phyloP scores from a whole-genome alignment of 306 rosid genomes.

The Lablab purpureus region DNA sequence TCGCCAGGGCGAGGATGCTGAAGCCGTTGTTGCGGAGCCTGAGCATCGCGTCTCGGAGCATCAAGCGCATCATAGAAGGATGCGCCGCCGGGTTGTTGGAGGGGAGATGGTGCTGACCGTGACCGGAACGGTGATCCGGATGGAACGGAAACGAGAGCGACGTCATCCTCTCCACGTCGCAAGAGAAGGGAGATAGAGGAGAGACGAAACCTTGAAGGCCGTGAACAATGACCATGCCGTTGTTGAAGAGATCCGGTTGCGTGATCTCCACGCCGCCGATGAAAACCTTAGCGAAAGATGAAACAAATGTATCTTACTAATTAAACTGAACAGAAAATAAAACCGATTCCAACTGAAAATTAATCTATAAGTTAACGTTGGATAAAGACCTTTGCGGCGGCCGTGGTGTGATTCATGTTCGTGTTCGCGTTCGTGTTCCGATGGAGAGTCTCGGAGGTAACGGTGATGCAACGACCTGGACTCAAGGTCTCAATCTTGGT shows the following conservation, averaged over 20 bases:
- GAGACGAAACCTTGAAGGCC: slow-evolving; percentile 72
- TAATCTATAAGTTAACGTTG: slow-evolving; percentile 3
- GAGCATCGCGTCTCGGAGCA: slow-evolving; percentile 75
- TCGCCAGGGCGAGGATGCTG: slow-evolving; percentile 67
- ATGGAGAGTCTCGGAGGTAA: slow-evolving; percentile 57
- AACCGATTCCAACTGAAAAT: background rate
- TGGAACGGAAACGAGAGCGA: slow-evolving; percentile 66
- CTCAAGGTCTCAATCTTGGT: slow-evolving; percentile 74
- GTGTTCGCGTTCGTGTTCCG: slow-evolving; percentile 17
- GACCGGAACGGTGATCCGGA: slow-evolving; percentile 52
- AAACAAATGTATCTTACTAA: background rate
- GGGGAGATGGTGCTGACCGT: slow-evolving; percentile 36
- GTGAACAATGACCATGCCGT: slow-evolving; percentile 67
- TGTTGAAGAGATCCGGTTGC: slow-evolving; percentile 70
- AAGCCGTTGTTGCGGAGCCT: slow-evolving; percentile 76
- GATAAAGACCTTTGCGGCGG: slow-evolving; percentile 56
- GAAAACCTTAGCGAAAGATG: slow-evolving; percentile 52
- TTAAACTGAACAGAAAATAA: background rate
- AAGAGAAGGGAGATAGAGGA: slow-evolving; percentile 69
- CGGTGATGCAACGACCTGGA: slow-evolving; percentile 75
- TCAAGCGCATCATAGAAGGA: slow-evolving; percentile 65
- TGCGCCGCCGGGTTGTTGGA: slow-evolving; percentile 35
- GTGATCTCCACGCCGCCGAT: slow-evolving; percentile 74
- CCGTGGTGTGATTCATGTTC: slow-evolving; percentile 23
- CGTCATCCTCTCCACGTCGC: slow-evolving; percentile 68